A percentile compares a stretch with the other conserved stretches of the same genome.
phyloP scores from a whole-genome alignment of 768 basidiomycete genomes.

The Podaxis sp. region DNA sequence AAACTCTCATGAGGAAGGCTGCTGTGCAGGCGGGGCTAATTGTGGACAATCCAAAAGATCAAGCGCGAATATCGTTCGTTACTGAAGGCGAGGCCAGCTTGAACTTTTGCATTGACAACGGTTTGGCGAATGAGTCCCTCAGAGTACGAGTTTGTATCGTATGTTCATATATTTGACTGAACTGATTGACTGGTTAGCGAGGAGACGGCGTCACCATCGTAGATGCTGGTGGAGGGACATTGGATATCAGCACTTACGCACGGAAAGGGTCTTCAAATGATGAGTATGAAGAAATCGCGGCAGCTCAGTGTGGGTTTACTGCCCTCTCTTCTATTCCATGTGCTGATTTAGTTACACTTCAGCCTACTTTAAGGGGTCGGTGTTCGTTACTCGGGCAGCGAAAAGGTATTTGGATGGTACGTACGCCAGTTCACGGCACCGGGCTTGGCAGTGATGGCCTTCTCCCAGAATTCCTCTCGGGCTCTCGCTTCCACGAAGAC shows the following conservation, averaged over 20 bases:
- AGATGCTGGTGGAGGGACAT: slow-evolving; percentile 63
- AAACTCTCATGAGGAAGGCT: slow-evolving; percentile 46
- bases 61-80: slow-evolving; percentile 44
- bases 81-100: slow-evolving; percentile 58
- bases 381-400: slow-evolving; percentile 43
- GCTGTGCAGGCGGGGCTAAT: slow-evolving; percentile 48
- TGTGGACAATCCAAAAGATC: slow-evolving; percentile 26
- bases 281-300: slow-evolving; percentile 42
- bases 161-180: not conserved
- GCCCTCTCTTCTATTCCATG: not conserved
- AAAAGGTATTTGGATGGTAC: slow-evolving; percentile 34
- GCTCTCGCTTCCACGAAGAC: slow-evolving; percentile 20
- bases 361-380: slow-evolving; percentile 46
- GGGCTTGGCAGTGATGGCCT: not conserved
- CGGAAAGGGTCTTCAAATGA: slow-evolving; percentile 23
- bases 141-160: not conserved
- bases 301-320: slow-evolving; percentile 31
- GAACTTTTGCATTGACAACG: slow-evolving; percentile 39
- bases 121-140: slow-evolving; percentile 15
- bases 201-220: slow-evolving; percentile 50
- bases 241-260: slow-evolving; percentile 57
- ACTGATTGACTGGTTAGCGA: slow-evolving; percentile 25
- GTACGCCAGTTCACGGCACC: not conserved
- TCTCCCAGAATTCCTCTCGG: slow-evolving; percentile 14
- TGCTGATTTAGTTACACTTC: not conserved